phyloP scores from a whole-genome alignment of 352 stramenopile genomes.

The Blastocystis sp. region DNA sequence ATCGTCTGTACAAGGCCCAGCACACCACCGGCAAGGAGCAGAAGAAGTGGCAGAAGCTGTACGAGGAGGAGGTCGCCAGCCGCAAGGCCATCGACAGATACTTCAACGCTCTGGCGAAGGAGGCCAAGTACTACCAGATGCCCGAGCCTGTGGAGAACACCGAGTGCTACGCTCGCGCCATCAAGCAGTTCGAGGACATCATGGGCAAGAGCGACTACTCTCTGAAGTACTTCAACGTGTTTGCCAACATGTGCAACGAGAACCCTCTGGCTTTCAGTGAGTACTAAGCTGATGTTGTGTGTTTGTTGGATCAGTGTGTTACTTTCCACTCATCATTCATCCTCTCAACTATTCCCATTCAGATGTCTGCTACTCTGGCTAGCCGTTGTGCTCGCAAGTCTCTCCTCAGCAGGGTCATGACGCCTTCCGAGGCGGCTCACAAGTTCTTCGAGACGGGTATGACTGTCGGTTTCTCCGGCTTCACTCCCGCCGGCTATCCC shows the following conservation, averaged over 20 bases:
- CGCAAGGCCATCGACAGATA: not conserved
- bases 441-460: constrained; percentile 69
- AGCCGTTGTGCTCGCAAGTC: constrained; percentile 65
- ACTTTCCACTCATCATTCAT: too few relatives aligned
- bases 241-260: constrained; percentile 13
- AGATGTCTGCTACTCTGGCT: constrained; percentile 66
- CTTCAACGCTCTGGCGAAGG: too few relatives aligned
- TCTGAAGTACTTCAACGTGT: constrained; percentile 52
- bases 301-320: too few relatives aligned
- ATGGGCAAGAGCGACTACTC: constrained; percentile 19
- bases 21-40: constrained; percentile 25
- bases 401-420: constrained; percentile 68
- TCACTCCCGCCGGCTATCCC: constrained; percentile 68
- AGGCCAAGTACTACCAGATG: too few relatives aligned
- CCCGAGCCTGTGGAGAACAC: too few relatives aligned
- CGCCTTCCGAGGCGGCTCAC: constrained; percentile 55
- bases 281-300: too few relatives aligned
- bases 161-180: too few relatives aligned
- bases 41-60: constrained; percentile 15
- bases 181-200: too few relatives aligned
- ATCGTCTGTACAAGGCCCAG: constrained; percentile 5
- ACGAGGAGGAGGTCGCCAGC: constrained; percentile 52
- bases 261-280: too few relatives aligned
- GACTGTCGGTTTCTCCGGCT: constrained; percentile 64
- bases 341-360: not conserved